phyloP scores from a whole-genome alignment of 257 asterid genomes.

The Rubia yunnanensis region DNA sequence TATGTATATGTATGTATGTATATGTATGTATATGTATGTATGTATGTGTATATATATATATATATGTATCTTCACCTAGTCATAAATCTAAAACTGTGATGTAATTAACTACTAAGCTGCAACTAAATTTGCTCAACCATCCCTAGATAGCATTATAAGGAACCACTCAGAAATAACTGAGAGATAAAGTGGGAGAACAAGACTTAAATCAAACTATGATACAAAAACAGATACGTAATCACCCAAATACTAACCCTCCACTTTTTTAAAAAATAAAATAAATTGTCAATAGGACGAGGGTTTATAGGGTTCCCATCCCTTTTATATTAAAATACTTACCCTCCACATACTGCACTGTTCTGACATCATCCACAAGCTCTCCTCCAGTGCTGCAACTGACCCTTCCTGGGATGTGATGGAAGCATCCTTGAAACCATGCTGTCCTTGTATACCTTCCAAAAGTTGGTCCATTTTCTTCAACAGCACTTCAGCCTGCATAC shows the following conservation, averaged over 20 bases:
- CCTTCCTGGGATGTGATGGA: conserved; percentile 49
- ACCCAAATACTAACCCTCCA: conserved; percentile 51
- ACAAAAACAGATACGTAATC: conserved; percentile 14
- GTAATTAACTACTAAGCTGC: neutral
- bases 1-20: too few species aligned
- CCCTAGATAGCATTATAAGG: neutral
- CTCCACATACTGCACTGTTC: conserved; percentile 57
- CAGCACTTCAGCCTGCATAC: conserved; percentile 77
- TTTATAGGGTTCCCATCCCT: too few species aligned
- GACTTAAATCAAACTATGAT: neutral
- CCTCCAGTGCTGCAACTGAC: conserved; percentile 56
- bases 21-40: too few species aligned
- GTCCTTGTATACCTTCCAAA: conserved; percentile 65
- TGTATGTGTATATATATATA: too few species aligned
- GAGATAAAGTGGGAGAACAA: neutral
- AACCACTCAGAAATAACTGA: neutral
- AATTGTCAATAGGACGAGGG: too few species aligned
- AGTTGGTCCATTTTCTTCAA: conserved; percentile 58
- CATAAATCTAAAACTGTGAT: neutral
- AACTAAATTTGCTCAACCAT: neutral
- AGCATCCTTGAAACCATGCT: conserved; percentile 76
- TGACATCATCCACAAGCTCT: conserved; percentile 52
- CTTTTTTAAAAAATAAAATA: too few species aligned
- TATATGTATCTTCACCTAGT: neutral
- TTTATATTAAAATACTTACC: conserved; percentile 57